Base-by-base conservation (phyloP, 2,329 filamentous ascomycete genomes). In the Akanthomyces uredinophilus region DNA sequence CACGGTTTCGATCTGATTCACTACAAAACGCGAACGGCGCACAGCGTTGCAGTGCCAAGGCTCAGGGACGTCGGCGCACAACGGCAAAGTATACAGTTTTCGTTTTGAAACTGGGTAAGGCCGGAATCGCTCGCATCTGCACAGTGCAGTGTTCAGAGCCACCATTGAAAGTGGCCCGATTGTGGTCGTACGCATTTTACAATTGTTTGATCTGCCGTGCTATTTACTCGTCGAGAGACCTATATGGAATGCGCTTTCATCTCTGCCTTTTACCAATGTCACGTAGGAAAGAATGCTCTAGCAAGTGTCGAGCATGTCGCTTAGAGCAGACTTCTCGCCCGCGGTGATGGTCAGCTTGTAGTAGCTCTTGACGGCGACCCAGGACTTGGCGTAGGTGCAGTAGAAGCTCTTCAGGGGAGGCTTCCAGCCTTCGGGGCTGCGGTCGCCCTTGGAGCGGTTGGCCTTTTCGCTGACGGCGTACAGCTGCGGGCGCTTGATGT, bases 391-490 rank as follows among this genome's bases (percentile, higher is more conserved):
- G 70, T 96, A 95, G 32, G 84, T 88, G 82, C 91, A 95, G 73
- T 90, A 84, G 76, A 91, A 94, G 65, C 75, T 82, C 72, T 78
- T 68, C 64, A 90, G 76, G 0, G 87, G 82, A 14, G 90, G 91
- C 78, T 91, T 88, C 90, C 91, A 96, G 13, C 76, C 73, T 70
- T 93, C 91, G 0, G 91, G 90, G 59, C 86, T 86, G 66, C 80
- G 77, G 73, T 92, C 90, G n/a, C 90, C 78, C 80, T 94, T 95
- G 39, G 77, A 66, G 68, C 86, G 79, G 76, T 96, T 96, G 67
- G 92, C 86, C 60, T 83, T 85, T 71, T 90, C 88, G 4, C 90
- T 94, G 10, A 95, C 90, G 39, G 91, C 88, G 75, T 90, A 83
- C 35, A 95, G 82, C 76, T 95, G 90, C 0, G 91, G 91, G 60